Percentiles rank a stretch among this genome's conserved stretches.
Conservation (phyloP, 495 filamentous ascomycete genomes). For the Glonium stellatum region DNA sequence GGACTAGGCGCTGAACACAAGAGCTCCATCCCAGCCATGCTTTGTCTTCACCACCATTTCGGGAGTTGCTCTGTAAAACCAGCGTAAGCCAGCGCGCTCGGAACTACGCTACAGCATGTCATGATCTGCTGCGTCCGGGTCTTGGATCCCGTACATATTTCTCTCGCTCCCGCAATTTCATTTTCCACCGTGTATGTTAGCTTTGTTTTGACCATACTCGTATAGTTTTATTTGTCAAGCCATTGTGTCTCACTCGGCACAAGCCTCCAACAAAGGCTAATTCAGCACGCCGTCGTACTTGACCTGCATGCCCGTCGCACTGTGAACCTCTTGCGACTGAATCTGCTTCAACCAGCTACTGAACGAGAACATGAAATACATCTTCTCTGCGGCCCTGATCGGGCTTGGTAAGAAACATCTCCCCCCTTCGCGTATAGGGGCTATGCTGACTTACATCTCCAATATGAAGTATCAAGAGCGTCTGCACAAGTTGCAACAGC, state of each 20-base stretch:
- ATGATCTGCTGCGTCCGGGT: neutral
- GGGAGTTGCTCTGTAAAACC: neutral
- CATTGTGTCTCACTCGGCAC: neutral
- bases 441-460: neutral
- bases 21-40: neutral
- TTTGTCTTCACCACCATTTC: neutral
- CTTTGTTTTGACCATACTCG: neutral
- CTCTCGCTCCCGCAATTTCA: neutral
- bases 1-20: neutral
- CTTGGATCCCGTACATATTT: neutral
- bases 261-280: neutral
- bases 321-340: neutral
- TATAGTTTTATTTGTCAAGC: neutral
- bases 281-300: neutral
- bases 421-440: neutral
- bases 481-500: slow-evolving; percentile 22
- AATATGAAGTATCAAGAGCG: slow-evolving; percentile 13
- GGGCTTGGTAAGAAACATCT: slow-evolving; percentile 1
- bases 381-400: neutral
- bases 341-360: neutral
- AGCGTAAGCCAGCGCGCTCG: neutral
- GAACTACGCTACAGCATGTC: neutral
- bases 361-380: neutral
- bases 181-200: neutral
- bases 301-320: neutral